phyloP scores from a whole-genome alignment of 2,329 filamentous ascomycete genomes.

The Amauroascus niger region DNA sequence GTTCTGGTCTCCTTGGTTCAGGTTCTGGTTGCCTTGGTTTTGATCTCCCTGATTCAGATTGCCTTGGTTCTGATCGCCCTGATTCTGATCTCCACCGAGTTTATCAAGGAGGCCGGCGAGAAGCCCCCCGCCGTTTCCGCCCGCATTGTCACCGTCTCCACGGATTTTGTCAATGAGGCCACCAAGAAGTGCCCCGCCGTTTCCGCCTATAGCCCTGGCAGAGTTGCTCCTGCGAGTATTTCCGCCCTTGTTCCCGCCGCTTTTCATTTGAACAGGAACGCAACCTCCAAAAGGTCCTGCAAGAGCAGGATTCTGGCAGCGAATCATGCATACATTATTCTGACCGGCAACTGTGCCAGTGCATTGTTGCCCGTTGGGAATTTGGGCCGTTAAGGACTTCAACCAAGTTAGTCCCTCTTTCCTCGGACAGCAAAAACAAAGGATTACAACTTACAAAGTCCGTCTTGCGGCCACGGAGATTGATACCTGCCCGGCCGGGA shows the following conservation, averaged over 20 bases:
- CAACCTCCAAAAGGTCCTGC: slow-evolving; percentile 56
- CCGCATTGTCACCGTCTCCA: slow-evolving; percentile 1
- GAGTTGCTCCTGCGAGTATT: not conserved
- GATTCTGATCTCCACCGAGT: not conserved
- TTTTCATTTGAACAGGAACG: slow-evolving; percentile 46
- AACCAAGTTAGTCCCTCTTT: slow-evolving; percentile 6
- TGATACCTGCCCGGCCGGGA: slow-evolving; percentile 18
- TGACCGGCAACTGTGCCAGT: slow-evolving; percentile 52
- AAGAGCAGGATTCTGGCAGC: slow-evolving; percentile 51
- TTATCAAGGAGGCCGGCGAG: not conserved
- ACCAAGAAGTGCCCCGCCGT: not conserved
- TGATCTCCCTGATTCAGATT: too few relatives aligned
- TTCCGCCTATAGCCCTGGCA: not conserved
- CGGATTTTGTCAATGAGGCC: not conserved
- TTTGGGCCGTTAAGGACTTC: slow-evolving; percentile 47
- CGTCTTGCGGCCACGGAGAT: slow-evolving; percentile 9
- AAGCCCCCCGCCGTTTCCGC: not conserved
- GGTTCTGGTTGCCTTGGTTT: not conserved
- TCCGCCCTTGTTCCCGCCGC: not conserved
- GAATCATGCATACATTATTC: slow-evolving; percentile 52
- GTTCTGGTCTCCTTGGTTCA: not conserved
- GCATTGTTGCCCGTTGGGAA: slow-evolving; percentile 48
- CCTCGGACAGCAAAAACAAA: not conserved
- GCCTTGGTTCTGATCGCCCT: not conserved
- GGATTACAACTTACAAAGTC: not conserved